Evolutionary conservation across 805 yeast genomes (phyloP).

Genomic region (Scheffersomyces amazonensis): DNA sequence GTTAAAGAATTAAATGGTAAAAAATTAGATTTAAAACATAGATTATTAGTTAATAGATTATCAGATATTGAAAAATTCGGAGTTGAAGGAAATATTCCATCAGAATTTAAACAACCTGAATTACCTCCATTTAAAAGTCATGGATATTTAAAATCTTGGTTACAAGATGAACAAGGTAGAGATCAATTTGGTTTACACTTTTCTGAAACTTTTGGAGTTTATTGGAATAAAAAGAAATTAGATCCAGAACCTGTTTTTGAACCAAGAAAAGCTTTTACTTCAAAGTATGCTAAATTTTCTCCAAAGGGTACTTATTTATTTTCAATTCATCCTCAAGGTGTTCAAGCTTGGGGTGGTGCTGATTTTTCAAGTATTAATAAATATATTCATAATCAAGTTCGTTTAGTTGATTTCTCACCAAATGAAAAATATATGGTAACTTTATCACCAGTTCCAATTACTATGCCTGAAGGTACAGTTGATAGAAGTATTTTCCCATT

Average conservation of each 20-base stretch:
- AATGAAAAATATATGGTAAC: slow-evolving; percentile 88
- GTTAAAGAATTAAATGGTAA: slow-evolving; percentile 80
- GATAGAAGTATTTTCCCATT: slow-evolving; percentile 75
- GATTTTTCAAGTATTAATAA: slow-evolving; percentile 69
- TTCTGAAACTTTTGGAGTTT: slow-evolving; percentile 77
- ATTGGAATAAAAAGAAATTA: slow-evolving; percentile 77
- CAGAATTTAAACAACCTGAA: slow-evolving; percentile 67
- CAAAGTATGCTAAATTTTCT: slow-evolving; percentile 83
- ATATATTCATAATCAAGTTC: slow-evolving; percentile 85
- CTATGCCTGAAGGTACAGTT: slow-evolving; percentile 58
- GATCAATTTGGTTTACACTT: slow-evolving; percentile 85
- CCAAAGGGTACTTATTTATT: slow-evolving; percentile 89
- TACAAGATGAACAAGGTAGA: slow-evolving; percentile 82
- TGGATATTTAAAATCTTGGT: slow-evolving; percentile 87
- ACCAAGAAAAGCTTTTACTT: slow-evolving; percentile 83
- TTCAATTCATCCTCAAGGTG: slow-evolving; percentile 91
- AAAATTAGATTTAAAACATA: slow-evolving; percentile 91
- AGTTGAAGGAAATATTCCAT: slow-evolving; percentile 56
- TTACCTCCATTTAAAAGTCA: slow-evolving; percentile 70
- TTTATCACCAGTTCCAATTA: slow-evolving; percentile 81
- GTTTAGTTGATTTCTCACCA: slow-evolving; percentile 89
- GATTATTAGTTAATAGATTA: slow-evolving; percentile 78
- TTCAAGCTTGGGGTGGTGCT: slow-evolving; percentile 94
- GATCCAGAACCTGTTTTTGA: slow-evolving; percentile 75
- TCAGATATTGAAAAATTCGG: slow-evolving; percentile 80